A percentile compares a stretch with the other conserved stretches of the same genome.
Conservation (phyloP, 2,329 filamentous ascomycete species). For the Xylariomycetidae sp. region DNA sequence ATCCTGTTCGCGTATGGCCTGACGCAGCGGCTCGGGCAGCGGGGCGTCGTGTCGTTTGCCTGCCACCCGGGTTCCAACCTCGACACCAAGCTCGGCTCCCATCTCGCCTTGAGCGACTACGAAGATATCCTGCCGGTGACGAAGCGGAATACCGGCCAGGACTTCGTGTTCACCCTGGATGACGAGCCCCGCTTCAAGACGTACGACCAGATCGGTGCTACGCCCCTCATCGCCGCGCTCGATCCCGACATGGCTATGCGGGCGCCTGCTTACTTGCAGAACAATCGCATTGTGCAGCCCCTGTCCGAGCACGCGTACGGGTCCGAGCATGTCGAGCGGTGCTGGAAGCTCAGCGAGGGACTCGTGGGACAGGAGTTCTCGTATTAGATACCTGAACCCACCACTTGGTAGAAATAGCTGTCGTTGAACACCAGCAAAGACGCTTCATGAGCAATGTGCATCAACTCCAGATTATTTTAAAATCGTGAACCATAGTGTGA, state of each 20-base stretch:
- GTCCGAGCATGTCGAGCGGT: conserved; percentile 32
- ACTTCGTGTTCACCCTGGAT: conserved; percentile 9
- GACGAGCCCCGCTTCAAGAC: conserved; percentile 29
- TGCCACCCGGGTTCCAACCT: conserved; percentile 24
- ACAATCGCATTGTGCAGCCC: conserved; percentile 33
- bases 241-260: conserved; percentile 30
- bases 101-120: conserved; percentile 12
- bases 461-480: no score
- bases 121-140: conserved; percentile 21
- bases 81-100: background rate
- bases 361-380: conserved; percentile 30
- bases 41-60: conserved; percentile 26
- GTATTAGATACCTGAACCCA: no score
- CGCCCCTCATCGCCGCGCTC: conserved; percentile 36
- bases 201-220: conserved; percentile 32
- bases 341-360: conserved; percentile 43
- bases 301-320: conserved; percentile 24
- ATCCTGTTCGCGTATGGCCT: conserved; percentile 36
- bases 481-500: no score
- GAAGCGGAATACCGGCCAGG: conserved; percentile 16
- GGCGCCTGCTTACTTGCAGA: conserved; percentile 34
- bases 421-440: no score
- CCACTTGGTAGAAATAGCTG: no score
- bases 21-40: conserved; percentile 23
- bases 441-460: no score